Evolutionary conservation across 2,329 filamentous ascomycete species (phyloP), one percentile per base, ranked within the genome.

Genomic region (Aureobasidium sp.): DNA sequence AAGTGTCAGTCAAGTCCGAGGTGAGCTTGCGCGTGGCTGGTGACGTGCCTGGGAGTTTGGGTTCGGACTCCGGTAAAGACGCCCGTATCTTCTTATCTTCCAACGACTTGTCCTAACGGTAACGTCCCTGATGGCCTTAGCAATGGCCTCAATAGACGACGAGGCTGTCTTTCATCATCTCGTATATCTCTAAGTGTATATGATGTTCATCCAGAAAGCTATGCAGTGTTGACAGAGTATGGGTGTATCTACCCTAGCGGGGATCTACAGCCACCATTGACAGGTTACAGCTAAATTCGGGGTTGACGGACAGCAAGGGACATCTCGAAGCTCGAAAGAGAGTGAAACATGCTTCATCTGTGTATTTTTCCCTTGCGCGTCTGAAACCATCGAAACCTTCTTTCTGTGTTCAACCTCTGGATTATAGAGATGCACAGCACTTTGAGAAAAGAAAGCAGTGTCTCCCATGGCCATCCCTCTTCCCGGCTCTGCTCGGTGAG

Each of bases 1-100:
- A 47, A 47, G 55, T 36, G 55, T 57, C 53, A 45, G 55, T 57
- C 55, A 45, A 41, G 41, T 55, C 48, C 22, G 22, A 25, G 22
- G 22, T 25, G 42, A 31, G 37, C 22, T 55, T 29, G 39, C 55
- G 42, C 20, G 42, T 58, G 55, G 55, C 55, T 58, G 55, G 55
- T 58, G 55, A 58, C 55, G 55, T 47, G 29, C 29, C 41, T 15
- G 41, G 55, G 29, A 27, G n/a, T 47, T 29, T 29, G 53, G 8
- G 1, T 58, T 58, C 42, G 55, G 42, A 14, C 7, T 3, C 7
- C 55, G 55, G 41, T 58, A 47, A 27, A 14, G n/a, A 58, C 55
- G 41, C 55, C 42, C 55, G 7, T 14, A 34, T 20, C 51, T 42
- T 2, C 29, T 51, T 31, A 41, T 31, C 52, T 9, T 17, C 9